Base-by-base conservation (phyloP, 78 protist genomes). In the Diacronema lutheri region DNA sequence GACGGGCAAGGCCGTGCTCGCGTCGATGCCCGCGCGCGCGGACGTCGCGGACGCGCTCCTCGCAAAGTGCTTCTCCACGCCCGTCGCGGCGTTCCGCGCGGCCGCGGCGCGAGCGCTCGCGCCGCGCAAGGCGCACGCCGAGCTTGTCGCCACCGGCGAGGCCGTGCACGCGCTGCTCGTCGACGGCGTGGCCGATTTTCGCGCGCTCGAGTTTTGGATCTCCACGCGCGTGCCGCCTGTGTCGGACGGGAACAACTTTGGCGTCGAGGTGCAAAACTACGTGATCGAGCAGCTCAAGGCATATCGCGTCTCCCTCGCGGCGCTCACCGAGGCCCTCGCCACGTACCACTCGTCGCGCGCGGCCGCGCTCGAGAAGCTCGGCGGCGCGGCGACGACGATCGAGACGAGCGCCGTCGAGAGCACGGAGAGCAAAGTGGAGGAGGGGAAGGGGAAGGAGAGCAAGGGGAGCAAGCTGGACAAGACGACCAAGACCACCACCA, bases 211-310 rank as follows among this genome's bases (percentile, higher is more conserved):
- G 77, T 2, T 38, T 16, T 69, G 77, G 77, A 14, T 69, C 31
- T 29, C 14, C n/a, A 35, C 38, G 35, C 37, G 40, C 56, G 26
- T 46, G 55, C 77, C 77, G 26, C 10, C 55, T 13, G 77, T 69
- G 56, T 69, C 77, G 16, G 77, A 69, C 56, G 77, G 77, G 56
- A 69, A 69, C 50, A 69, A 69, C 77, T 69, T 69, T n/a, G 77
- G 77, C 50, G 77, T 69, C 33, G 77, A 69, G 41, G 77, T 69
- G 33, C 77, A 69, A n/a, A 35, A 69, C 35, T 69, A 38, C 77
- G 77, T 69, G n/a, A 14, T 9, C 50, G 26, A 25, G 19, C 31
- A 69, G 77, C 55, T 69, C 35, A 16, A 69, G n/a, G n/a, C 23
- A 4, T 33, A 20, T 50, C 77, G 26, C 19, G 3, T 12, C 19